A percentile compares a stretch with the other conserved stretches of the same genome.
Conservation (phyloP, 176 grass and related monocot genomes). For the Cenchrus americanus region DNA sequence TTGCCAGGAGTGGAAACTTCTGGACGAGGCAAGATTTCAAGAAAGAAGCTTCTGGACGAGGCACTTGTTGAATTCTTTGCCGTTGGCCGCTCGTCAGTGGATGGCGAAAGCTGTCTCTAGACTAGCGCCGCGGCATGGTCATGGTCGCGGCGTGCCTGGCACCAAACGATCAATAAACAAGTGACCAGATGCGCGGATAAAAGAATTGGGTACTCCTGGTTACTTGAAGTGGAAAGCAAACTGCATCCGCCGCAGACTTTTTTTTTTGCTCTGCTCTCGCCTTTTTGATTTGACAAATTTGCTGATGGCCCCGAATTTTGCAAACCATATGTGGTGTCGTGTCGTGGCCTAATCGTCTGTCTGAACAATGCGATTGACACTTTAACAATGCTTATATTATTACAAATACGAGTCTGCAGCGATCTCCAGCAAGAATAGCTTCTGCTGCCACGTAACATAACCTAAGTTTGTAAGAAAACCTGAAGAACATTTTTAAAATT, state of each 20-base stretch:
- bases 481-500: not conserved
- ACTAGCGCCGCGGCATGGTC: not conserved
- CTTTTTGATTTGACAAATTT: not conserved
- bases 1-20: constrained; percentile 11
- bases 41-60: constrained; percentile 31
- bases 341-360: not conserved
- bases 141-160: not conserved
- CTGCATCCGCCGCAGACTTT: not conserved
- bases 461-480: not conserved
- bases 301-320: not conserved
- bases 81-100: not conserved
- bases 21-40: not conserved
- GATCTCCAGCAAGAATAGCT: not conserved
- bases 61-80: not conserved
- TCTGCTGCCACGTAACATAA: not conserved
- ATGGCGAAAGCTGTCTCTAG: constrained; percentile 5
- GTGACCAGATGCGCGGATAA: not conserved
- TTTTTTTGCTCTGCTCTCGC: too few species aligned
- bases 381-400: not conserved
- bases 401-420: not conserved
- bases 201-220: not conserved
- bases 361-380: not conserved
- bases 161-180: constrained; percentile 3
- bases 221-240: constrained; percentile 38
- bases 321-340: not conserved